phyloP scores from a whole-genome alignment of 805 yeast genomes.

The Isabelozyma gotoi region DNA sequence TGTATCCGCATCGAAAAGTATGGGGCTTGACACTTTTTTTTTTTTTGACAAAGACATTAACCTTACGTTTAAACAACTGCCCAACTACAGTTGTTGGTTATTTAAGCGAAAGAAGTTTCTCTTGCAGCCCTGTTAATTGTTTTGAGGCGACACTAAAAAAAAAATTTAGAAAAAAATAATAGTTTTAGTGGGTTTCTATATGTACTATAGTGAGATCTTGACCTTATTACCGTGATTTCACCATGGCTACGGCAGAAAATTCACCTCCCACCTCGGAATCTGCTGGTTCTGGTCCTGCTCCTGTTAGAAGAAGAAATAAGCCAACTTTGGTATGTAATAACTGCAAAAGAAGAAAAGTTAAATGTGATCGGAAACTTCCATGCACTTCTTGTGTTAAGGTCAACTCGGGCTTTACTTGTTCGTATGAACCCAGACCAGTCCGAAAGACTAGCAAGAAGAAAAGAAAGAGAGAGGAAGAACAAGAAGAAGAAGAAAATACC shows the following conservation, averaged over 20 bases:
- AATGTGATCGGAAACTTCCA: conserved; percentile 23
- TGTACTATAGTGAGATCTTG: too few relatives aligned
- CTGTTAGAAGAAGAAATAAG: conserved; percentile 8
- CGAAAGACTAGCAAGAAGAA: neutral
- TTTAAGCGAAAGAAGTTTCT: too few relatives aligned
- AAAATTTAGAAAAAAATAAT: too few relatives aligned
- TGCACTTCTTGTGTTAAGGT: conserved; percentile 23
- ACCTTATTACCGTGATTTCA: too few relatives aligned
- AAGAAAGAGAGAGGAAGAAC: neutral
- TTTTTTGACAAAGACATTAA: too few relatives aligned
- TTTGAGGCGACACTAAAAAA: too few relatives aligned
- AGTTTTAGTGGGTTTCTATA: too few relatives aligned
- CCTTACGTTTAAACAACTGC: too few relatives aligned
- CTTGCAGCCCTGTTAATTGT: too few relatives aligned
- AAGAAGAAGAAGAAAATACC: neutral
- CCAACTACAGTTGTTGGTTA: too few relatives aligned
- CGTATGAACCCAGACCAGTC: conserved; percentile 14
- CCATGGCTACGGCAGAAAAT: too few relatives aligned
- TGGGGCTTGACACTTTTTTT: neutral
- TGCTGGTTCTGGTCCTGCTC: neutral
- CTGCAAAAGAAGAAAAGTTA: conserved; percentile 25
- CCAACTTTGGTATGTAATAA: conserved; percentile 24
- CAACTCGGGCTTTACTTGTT: conserved; percentile 15
- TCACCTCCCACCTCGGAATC: neutral
- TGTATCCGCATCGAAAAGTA: too few relatives aligned